Evolutionary conservation across 129 eudicot genomes (phyloP), one percentile per base, ranked within the genome.

Genomic region (Logfia minima): DNA sequence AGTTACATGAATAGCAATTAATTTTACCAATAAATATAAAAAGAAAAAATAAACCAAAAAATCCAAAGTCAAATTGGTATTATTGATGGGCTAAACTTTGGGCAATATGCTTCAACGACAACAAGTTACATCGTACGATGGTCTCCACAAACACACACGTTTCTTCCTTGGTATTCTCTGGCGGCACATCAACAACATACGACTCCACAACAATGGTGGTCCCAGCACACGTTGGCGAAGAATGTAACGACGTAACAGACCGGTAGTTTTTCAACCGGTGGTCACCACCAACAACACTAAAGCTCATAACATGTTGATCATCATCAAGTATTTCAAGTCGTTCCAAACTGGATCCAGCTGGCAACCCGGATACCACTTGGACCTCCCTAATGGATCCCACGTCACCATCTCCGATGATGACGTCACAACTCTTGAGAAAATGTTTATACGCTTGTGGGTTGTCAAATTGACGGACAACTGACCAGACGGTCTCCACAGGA

Each of bases 111-210:
- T 92, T 90, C 66, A 92, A 68, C 4, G 98, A 92, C 72, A 85
- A 84, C 81, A 92, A 75, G 78, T 92, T 92, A 69, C 92, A 92
- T 43, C 88, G 77, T 72, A 92, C 92, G 52, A 92, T 92, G 4
- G 93, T 92, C 72, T 92, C 96, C 2, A 84, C 96, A 48, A 92
- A 92, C 34, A 81, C 89, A 71, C 92, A 86, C 26, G 98, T 92
- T 32, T 92, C 98, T 31, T 92, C 98, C 78, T 83, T 85, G 1
- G 96, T 90, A 74, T 92, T 92, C 75, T 87, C 96, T 26, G 80
- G 79, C 52, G 98, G 98, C 8, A 88, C 88, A 53, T 92, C 98
- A 23, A 92, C 98, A 4, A 90, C 95, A 74, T 92, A 92, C 67
- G 96, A 90, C 74, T 92, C 98, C 45, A 92, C 94, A 4, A 92